Conservation (phyloP, 2,329 filamentous ascomycete genomes). For the Fusarium avenaceum region DNA sequence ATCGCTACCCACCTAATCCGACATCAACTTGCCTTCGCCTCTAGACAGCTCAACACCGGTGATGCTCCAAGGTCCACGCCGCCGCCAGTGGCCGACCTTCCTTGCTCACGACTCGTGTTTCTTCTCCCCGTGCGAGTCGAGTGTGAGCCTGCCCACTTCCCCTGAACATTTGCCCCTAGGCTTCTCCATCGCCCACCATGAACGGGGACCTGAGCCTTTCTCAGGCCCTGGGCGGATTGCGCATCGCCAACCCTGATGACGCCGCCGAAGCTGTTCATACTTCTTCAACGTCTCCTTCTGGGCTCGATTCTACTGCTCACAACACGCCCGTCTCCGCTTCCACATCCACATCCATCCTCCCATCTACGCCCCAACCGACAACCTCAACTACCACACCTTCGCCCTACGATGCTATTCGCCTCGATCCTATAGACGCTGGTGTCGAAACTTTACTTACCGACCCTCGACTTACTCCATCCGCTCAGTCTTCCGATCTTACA, state of each 20-base stretch:
- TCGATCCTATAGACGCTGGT: slow-evolving; percentile 44
- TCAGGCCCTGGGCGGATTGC: slow-evolving; percentile 90
- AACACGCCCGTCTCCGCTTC: slow-evolving; percentile 32
- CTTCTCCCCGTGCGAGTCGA: slow-evolving; percentile 39
- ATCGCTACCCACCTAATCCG: slow-evolving; percentile 36
- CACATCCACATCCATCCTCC: slow-evolving; percentile 34
- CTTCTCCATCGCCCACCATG: slow-evolving; percentile 68
- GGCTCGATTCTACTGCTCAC: slow-evolving; percentile 29
- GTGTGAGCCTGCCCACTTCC: slow-evolving; percentile 41
- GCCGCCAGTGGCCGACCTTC: slow-evolving; percentile 45
- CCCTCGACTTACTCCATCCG: slow-evolving; percentile 38
- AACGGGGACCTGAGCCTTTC: slow-evolving; percentile 93
- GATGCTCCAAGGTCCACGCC: slow-evolving; percentile 48
- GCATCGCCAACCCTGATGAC: slow-evolving; percentile 96
- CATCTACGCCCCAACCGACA: slow-evolving; percentile 38
- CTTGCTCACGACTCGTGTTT: slow-evolving; percentile 46
- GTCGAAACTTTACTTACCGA: slow-evolving; percentile 43
- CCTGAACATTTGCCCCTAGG: slow-evolving; percentile 45
- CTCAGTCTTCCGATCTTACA: slow-evolving; percentile 31
- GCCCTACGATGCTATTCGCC: slow-evolving; percentile 43
- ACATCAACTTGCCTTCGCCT: slow-evolving; percentile 23
- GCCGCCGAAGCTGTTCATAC: slow-evolving; percentile 58
- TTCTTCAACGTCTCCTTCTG: slow-evolving; percentile 45
- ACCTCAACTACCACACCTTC: slow-evolving; percentile 36
- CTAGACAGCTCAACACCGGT: slow-evolving; percentile 41